Conservation (phyloP, 768 basidiomycete genomes). For the Boletus eberwhitei region DNA sequence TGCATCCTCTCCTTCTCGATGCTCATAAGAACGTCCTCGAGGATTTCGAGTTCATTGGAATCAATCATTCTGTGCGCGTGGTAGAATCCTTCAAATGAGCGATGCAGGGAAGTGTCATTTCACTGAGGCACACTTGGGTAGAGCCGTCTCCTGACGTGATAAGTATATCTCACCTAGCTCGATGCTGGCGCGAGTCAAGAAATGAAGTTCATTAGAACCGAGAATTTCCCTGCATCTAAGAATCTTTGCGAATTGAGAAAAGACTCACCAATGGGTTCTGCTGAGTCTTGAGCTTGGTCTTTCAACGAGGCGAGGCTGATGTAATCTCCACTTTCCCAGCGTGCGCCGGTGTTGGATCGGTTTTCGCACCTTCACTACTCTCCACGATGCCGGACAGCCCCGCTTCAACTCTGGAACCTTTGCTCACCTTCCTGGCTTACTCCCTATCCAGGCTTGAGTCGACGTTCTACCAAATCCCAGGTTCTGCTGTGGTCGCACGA, state of each 20-base stretch:
- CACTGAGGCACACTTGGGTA: not conserved
- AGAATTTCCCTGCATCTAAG: not conserved
- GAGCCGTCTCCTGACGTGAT: not conserved
- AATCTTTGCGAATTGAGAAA: not conserved
- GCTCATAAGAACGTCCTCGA: not conserved
- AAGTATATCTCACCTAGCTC: not conserved
- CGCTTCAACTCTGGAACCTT: slow-evolving; percentile 40
- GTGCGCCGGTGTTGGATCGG: not conserved
- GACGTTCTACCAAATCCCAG: slow-evolving; percentile 72
- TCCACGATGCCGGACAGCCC: slow-evolving; percentile 35
- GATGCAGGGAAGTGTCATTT: not conserved
- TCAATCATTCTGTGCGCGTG: not conserved
- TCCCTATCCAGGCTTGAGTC: slow-evolving; percentile 57
- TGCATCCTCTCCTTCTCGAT: not conserved
- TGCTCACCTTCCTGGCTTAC: slow-evolving; percentile 65
- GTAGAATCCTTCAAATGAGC: not conserved
- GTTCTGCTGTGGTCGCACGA: slow-evolving; percentile 79
- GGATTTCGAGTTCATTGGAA: not conserved
- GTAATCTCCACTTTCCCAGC: slow-evolving; percentile 6
- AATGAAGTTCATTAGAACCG: not conserved
- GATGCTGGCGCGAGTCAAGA: not conserved
- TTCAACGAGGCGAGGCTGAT: slow-evolving; percentile 8
- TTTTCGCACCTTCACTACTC: slow-evolving; percentile 5
- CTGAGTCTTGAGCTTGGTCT: too few relatives aligned
- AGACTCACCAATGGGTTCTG: not conserved